Evolutionary conservation across 176 grass and related monocot genomes (phyloP), one percentile per base, ranked within the genome.

Genomic region (Hsuehochloa calcarea): DNA sequence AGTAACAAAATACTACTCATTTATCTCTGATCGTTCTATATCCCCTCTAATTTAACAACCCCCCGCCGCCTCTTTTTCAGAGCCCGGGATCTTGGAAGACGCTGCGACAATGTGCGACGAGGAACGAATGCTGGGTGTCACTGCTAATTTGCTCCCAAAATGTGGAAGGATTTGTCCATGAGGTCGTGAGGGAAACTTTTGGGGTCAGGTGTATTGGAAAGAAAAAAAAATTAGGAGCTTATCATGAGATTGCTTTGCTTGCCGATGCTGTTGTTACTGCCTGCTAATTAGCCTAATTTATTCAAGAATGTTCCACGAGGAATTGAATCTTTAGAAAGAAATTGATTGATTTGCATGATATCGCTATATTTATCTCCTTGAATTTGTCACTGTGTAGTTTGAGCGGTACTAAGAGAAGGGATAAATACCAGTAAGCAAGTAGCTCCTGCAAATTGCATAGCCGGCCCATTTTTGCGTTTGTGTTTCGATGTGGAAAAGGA

Each of bases 91-190:
- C 50, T 50, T 50, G 80, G 44, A 76, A 80, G 62, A 29, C 71
- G 62, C 51, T 55, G 62, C 61, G 68, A 64, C 41, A 54, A 71
- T 27, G 50, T 80, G 44, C n/a, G n/a, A n/a, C n/a, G 68, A 74
- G 50, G 68, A 26, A 72, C 11, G 72, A 44, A 23, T 20, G 39
- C n/a, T 62, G 76, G 73, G 17, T 67, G 77, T 74, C 16, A 77
- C 25, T 76, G 61, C 89, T 84, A 69, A 90, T 87, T 79, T 82
- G 49, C 49, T 79, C 73, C 73, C 58, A 29, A 80, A 27, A 58
- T 58, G 37, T 56, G 79, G 84, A 86, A 90, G 55, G 60, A 78
- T 67, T 79, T 69, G 80, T 74, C 37, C 82, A 68, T 80, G 85
- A 84, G 85, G 50, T 23, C 68, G 71, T 65, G 67, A 74, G 19